Evolutionary conservation across 1,284 basidiomycete species (phyloP).

Genomic region (Boletellus deceptivus): DNA sequence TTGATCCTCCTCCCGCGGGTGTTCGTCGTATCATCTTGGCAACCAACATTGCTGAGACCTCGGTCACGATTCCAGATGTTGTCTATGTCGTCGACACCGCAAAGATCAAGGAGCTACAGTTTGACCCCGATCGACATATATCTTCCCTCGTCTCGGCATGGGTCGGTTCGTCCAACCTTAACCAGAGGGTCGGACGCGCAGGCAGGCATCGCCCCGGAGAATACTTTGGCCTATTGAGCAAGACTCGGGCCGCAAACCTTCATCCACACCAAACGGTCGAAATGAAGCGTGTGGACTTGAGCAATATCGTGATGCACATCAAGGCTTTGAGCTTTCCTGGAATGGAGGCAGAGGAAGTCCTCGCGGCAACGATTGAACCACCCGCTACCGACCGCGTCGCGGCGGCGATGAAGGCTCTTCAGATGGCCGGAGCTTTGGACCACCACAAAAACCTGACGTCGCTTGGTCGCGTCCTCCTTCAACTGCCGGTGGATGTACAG

Average conservation of each 20-base stretch:
- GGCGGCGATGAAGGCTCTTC: conserved; percentile 80
- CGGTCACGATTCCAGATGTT: conserved; percentile 94
- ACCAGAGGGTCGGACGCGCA: conserved; percentile 92
- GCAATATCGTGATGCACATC: conserved; percentile 94
- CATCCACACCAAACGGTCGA: conserved; percentile 89
- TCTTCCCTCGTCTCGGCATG: conserved; percentile 86
- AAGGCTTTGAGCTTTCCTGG: conserved; percentile 94
- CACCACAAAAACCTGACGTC: conserved; percentile 77
- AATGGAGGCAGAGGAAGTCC: conserved; percentile 85
- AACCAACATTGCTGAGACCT: conserved; percentile 97
- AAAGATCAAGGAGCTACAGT: conserved; percentile 90
- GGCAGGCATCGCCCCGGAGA: conserved; percentile 91
- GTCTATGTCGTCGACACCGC: conserved; percentile 93
- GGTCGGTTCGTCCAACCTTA: conserved; percentile 92
- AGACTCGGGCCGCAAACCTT: conserved; percentile 61
- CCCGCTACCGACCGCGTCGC: conserved; percentile 78
- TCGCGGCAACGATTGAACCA: conserved; percentile 86
- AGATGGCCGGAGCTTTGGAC: conserved; percentile 89
- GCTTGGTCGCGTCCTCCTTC: conserved; percentile 84
- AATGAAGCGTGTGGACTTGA: conserved; percentile 93
- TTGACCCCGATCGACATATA: conserved; percentile 87
- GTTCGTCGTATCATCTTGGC: conserved; percentile 88
- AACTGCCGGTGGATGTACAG: conserved; percentile 87
- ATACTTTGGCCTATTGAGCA: conserved; percentile 85
- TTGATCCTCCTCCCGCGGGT: conserved; percentile 75